Evolutionary conservation across 2,329 filamentous ascomycete genomes (phyloP), one percentile per base, ranked within the genome.

Genomic region (Aspergillus phoenicis): DNA sequence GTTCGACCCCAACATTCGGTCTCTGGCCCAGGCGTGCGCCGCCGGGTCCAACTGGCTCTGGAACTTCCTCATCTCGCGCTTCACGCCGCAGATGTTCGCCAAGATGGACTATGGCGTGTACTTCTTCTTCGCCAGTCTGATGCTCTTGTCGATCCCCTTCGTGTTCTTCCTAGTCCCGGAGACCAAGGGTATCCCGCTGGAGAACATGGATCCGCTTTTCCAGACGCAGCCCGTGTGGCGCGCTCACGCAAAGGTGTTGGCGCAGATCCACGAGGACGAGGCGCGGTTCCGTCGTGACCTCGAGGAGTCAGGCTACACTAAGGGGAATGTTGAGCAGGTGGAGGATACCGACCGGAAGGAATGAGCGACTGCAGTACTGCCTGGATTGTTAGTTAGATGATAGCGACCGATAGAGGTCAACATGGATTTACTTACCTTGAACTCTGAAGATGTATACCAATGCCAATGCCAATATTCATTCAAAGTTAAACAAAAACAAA

Each of bases 21-120:
- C 87, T 0, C 81, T 93, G 0, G 90, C 89, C 1, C 89, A 92
- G 70, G 89, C 90, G 13, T 90, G 85, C 36, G 90, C 90, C 0
- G 70, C 75, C 39, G 72, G 69, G 8, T 71, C 70, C 24, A 73
- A 78, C 65, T 75, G 73, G 76, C 64, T 77, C n/a, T 74, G 74
- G 70, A 75, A 74, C 62, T 75, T 77, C 67, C 68, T 74, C 58
- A 65, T 78, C 67, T 73, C 72, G 53, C 67, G 74, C 47, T 73
- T 76, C 70, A 78, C 77, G 0, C 77, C 77, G 38, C 76, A 79
- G 63, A 79, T 80, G 77, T 79, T 80, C 59, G 64, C 69, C n/a
- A 62, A 62, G 20, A 77, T 78, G 74, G 69, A 78, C 11, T 89
- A 84, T 62, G 87, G 86, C 33, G 85, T 88, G 0, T 89, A 88